A percentile compares a stretch with the other conserved stretches of the same genome.
Conservation (phyloP, 192 early-diverging fungal species). For the Coemansia sp. region DNA sequence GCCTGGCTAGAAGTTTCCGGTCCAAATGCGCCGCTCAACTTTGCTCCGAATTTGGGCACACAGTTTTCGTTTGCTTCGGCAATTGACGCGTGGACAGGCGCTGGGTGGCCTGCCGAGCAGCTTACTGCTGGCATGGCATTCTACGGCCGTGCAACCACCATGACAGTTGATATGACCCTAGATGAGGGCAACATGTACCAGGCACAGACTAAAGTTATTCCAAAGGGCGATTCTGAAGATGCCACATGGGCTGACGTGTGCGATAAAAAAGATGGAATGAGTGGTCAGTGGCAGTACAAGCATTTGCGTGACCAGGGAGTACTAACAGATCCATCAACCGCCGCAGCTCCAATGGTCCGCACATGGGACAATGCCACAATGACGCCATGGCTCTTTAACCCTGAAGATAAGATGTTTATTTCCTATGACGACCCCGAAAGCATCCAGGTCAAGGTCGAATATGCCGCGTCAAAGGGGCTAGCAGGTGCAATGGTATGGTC, state of each 20-base stretch:
- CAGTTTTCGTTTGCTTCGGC: slow-evolving; percentile 48
- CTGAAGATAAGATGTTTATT: slow-evolving; percentile 60
- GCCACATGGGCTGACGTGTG: slow-evolving; percentile 14
- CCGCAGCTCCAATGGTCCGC: slow-evolving; percentile 60
- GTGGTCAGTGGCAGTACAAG: slow-evolving; percentile 65
- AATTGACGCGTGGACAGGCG: slow-evolving; percentile 55
- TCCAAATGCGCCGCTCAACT: slow-evolving; percentile 61
- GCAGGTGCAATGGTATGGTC: slow-evolving; percentile 65
- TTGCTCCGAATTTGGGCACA: slow-evolving; percentile 27
- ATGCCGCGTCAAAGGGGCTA: slow-evolving; percentile 55
- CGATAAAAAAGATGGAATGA: slow-evolving; percentile 55
- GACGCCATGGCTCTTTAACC: slow-evolving; percentile 62
- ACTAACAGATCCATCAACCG: slow-evolving; percentile 46
- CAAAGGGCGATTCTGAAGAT: slow-evolving; percentile 57
- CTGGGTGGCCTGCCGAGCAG: slow-evolving; percentile 61
- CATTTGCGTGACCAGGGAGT: slow-evolving; percentile 61
- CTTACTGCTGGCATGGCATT: slow-evolving; percentile 61
- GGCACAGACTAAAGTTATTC: slow-evolving; percentile 27
- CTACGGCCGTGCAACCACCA: slow-evolving; percentile 59
- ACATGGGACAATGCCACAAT: slow-evolving; percentile 60
- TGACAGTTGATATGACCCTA: slow-evolving; percentile 53
- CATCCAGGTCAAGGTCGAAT: slow-evolving; percentile 59
- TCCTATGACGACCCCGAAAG: slow-evolving; percentile 78
- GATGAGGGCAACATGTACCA: slow-evolving; percentile 51
- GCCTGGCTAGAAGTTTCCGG: slow-evolving; percentile 57